Percentiles rank a stretch among this genome's conserved stretches.
Conservation (phyloP, 805 yeast genomes). For the Metschnikowia lunata region DNA sequence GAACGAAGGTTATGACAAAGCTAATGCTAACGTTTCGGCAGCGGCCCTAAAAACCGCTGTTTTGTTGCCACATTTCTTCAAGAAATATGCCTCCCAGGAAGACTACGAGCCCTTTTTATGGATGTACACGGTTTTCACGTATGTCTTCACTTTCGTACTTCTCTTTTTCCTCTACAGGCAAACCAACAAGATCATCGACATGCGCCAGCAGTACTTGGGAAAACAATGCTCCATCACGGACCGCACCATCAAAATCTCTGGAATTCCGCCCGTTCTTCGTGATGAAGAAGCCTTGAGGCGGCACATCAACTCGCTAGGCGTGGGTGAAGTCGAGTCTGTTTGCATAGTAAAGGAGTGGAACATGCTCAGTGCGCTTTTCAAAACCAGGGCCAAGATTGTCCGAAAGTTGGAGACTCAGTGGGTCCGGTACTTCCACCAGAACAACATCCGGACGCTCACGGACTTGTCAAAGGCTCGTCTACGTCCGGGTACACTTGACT, state of each 20-base stretch:
- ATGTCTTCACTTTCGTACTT: constrained; percentile 71
- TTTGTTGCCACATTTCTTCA: constrained; percentile 3
- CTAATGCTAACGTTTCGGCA: neutral
- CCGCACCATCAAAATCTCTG: constrained; percentile 81
- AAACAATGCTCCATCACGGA: constrained; percentile 86
- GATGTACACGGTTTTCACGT: constrained; percentile 86
- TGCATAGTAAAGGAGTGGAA: constrained; percentile 88
- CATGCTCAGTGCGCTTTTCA: constrained; percentile 60
- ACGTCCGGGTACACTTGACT: constrained; percentile 27
- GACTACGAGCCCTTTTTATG: constrained; percentile 58
- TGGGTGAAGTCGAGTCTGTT: constrained; percentile 74
- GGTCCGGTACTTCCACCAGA: constrained; percentile 56
- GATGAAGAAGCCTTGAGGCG: constrained; percentile 63
- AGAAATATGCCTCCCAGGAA: constrained; percentile 20
- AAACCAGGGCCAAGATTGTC: constrained; percentile 51
- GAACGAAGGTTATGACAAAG: constrained; percentile 15
- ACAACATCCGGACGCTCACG: constrained; percentile 25
- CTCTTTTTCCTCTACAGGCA: constrained; percentile 59
- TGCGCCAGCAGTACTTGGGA: constrained; percentile 80
- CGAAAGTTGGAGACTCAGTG: constrained; percentile 62
- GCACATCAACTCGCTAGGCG: constrained; percentile 72
- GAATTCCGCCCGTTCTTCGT: constrained; percentile 80
- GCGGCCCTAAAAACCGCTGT: neutral
- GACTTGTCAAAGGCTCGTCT: constrained; percentile 26
- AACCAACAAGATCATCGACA: constrained; percentile 66